Evolutionary conservation across 805 yeast genomes (phyloP), one percentile per base, ranked within the genome.

Genomic region (Pichia thaimueangensis): DNA sequence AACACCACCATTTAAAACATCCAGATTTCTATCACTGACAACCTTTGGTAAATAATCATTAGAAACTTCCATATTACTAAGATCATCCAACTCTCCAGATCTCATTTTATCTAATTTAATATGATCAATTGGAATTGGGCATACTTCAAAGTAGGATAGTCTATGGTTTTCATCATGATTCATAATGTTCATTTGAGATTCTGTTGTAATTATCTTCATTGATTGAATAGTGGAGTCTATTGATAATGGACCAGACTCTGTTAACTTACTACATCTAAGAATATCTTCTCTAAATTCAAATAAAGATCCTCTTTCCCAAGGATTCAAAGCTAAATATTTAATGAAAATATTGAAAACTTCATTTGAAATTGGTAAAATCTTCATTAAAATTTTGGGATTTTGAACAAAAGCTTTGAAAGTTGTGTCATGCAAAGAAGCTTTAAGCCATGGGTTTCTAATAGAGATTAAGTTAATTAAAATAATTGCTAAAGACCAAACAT

Each of bases 361-460:
- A 16, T 63, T 57, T 23, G 89, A 80, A 6, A 88, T 73, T 30
- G 96, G 94, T 49, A 88, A 64, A 24, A 88, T 86, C 42, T 74
- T 71, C 55, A 69, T 62, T 42, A 88, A 65, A 5, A 86, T 71
- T 10, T 61, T 54, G 11, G 77, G 70, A 48, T 78, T 76, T 37
- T 71, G 65, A 28, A 77, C 67, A 59, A 73, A 89, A 21, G 78
- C 80, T 45, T 67, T 67, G 62, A 83, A 88, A 0, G 94, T 74
- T 30, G 72, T 64, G 54, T 81, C 87, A 34, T 73, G 72, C 30
- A 76, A 65, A 40, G 82, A 73, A 10, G 95, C 94, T 51, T 81
- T 78, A 39, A 86, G 75, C 96, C 96, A 88, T 23, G 96, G 96
- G 55, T 88, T 89, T 59, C 95, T 73, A 32, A 85, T 80, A 51